A percentile compares a stretch with the other conserved stretches of the same genome.
These are phyloP conservation scores for Melampsora larici-populina DNA, from an alignment of 1,284 basidiomycete species.

Conservation along the genomic window DNA sequence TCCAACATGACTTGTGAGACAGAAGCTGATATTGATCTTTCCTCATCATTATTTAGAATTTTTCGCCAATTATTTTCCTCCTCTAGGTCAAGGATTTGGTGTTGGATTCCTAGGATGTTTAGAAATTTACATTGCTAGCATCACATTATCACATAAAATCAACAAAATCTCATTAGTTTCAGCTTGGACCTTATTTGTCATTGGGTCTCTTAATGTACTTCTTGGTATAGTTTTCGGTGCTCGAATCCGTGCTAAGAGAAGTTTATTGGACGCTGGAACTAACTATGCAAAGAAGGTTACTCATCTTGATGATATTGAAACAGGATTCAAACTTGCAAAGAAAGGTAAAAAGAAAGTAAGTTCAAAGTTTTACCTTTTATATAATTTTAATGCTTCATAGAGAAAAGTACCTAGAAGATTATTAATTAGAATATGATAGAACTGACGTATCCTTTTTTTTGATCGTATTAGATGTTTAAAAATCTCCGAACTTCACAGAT, in stretches of 20 bases:
- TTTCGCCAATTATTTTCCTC: slow-evolving; percentile 36
- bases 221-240: slow-evolving; percentile 34
- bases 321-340: slow-evolving; percentile 27
- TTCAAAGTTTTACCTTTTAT: background rate
- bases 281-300: slow-evolving; percentile 37
- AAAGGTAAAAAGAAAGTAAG: slow-evolving; percentile 33
- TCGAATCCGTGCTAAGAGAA: slow-evolving; percentile 38
- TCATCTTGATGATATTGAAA: slow-evolving; percentile 41
- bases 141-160: slow-evolving; percentile 19
- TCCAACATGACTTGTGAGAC: slow-evolving; percentile 6
- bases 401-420: background rate
- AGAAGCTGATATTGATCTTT: background rate
- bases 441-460: background rate
- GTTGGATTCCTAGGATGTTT: slow-evolving; percentile 31
- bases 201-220: slow-evolving; percentile 30
- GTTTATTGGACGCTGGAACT: slow-evolving; percentile 40
- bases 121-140: slow-evolving; percentile 32
- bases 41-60: slow-evolving; percentile 13
- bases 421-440: no score
- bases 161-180: background rate
- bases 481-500: slow-evolving; percentile 25
- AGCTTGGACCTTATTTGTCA: slow-evolving; percentile 33
- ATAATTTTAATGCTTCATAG: background rate
- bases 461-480: slow-evolving; percentile 24
- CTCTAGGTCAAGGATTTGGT: slow-evolving; percentile 39